phyloP scores from a whole-genome alignment of 768 basidiomycete species.

The Glaciozyma martinii region DNA sequence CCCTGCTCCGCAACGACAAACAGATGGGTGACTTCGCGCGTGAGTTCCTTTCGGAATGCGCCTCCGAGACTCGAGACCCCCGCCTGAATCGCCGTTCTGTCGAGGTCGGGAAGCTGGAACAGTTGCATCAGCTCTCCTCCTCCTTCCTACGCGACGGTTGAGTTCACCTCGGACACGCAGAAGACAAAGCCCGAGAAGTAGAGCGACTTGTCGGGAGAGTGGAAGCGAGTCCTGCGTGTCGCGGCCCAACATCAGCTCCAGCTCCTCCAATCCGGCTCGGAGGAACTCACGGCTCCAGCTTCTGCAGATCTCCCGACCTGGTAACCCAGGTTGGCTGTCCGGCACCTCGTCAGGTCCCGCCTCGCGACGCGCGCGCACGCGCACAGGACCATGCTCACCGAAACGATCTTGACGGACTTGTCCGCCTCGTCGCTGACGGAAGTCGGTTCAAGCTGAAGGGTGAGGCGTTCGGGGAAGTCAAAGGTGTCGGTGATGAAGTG shows the following conservation, averaged over 20 bases:
- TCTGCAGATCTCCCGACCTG: conserved; percentile 52
- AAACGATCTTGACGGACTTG: conserved; percentile 10
- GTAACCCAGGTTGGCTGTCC: conserved; percentile 54
- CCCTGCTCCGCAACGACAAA: conserved; percentile 49
- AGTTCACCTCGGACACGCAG: conserved; percentile 59
- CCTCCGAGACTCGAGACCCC: conserved; percentile 71
- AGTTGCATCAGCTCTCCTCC: neutral
- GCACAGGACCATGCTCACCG: conserved; percentile 2
- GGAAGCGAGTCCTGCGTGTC: conserved; percentile 41
- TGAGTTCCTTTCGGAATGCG: conserved; percentile 65
- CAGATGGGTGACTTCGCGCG: conserved; percentile 78
- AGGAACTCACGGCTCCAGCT: conserved; percentile 51
- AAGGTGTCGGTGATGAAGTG: conserved; percentile 54
- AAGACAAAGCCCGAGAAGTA: conserved; percentile 77
- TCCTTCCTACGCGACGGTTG: neutral
- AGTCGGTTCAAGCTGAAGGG: neutral
- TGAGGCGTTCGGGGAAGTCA: conserved; percentile 49
- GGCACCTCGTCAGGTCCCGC: no score
- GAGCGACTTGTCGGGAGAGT: conserved; percentile 65
- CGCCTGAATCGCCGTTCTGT: conserved; percentile 63
- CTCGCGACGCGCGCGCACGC: no score
- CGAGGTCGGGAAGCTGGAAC: conserved; percentile 42
- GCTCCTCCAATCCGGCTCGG: conserved; percentile 24
- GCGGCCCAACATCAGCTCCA: neutral
- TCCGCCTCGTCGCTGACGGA: neutral